These are phyloP conservation scores for Trichocladium uniseriatum DNA, from an alignment of 495 filamentous ascomycete genomes.

Conservation along the genomic window DNA sequence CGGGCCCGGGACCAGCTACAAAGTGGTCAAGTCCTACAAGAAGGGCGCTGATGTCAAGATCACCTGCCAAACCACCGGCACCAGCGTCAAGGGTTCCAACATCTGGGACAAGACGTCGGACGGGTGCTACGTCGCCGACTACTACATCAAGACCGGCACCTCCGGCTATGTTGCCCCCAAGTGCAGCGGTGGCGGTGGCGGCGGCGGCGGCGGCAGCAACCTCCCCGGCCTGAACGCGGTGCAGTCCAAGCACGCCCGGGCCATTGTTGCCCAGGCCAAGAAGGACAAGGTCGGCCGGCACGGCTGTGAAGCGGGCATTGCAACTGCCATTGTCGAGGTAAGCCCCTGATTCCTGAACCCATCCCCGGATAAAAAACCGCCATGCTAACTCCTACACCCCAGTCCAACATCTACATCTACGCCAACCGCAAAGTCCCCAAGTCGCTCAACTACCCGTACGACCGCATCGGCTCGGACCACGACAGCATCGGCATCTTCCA, in stretches of 20 bases:
- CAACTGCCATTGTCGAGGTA: neutral
- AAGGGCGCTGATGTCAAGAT: conserved; percentile 14
- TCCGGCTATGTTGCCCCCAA: conserved; percentile 5
- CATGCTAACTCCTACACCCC: neutral
- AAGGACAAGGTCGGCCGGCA: neutral
- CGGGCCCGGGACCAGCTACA: conserved; percentile 11
- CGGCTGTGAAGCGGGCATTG: neutral
- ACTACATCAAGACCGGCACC: conserved; percentile 16
- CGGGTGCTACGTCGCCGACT: conserved; percentile 21
- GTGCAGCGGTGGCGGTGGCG: neutral
- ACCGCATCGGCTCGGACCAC: neutral
- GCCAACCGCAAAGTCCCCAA: neutral
- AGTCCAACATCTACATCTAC: neutral
- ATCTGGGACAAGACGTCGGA: conserved; percentile 23
- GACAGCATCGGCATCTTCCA: conserved; percentile 1
- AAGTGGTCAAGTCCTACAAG: conserved; percentile 8
- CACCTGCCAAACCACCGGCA: conserved; percentile 17
- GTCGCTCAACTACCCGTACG: neutral
- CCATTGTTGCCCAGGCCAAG: neutral
- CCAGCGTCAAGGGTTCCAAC: conserved; percentile 10
- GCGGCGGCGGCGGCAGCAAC: neutral
- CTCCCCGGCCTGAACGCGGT: neutral
- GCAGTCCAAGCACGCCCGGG: neutral
- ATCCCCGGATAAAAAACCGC: too few relatives aligned
- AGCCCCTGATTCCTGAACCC: neutral